Conservation (phyloP, 352 stramenopile species). For the Pythium folliculosum region DNA sequence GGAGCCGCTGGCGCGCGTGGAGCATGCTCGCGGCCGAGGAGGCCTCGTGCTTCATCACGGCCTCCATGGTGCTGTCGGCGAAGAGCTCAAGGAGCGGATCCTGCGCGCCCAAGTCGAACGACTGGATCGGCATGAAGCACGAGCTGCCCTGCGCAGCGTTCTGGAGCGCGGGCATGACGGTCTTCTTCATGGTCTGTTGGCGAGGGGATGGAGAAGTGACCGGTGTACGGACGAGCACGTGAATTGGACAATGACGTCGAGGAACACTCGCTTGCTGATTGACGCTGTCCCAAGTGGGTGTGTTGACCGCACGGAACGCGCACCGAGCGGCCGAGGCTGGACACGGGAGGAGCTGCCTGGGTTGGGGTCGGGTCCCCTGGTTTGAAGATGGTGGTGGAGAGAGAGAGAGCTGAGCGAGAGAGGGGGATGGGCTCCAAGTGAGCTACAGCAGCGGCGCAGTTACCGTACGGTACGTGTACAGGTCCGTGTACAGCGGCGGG, state of each 20-base stretch:
- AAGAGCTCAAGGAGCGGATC: slow-evolving; percentile 24
- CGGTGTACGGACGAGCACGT: not conserved
- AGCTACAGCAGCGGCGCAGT: not conserved
- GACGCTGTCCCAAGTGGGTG: no score
- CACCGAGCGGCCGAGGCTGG: not conserved
- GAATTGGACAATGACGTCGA: slow-evolving; percentile 13
- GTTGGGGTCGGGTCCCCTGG: not conserved
- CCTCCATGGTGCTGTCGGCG: slow-evolving; percentile 9
- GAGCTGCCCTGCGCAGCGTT: slow-evolving; percentile 6
- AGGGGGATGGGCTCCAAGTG: slow-evolving; percentile 4
- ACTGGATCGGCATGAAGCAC: slow-evolving; percentile 29
- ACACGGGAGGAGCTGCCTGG: not conserved
- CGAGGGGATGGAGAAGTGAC: not conserved
- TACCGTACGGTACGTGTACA: not conserved
- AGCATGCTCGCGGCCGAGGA: not conserved
- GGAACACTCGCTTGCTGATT: no score
- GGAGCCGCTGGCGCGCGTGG: slow-evolving; percentile 7
- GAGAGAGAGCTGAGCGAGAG: not conserved
- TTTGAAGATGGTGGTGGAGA: not conserved
- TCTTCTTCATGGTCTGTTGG: slow-evolving; percentile 12
- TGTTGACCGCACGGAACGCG: not conserved
- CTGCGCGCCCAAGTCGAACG: slow-evolving; percentile 22
- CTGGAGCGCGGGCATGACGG: slow-evolving; percentile 3
- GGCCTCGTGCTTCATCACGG: slow-evolving; percentile 15
- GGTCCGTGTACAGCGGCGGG: not conserved